Base-by-base conservation (phyloP, 805 yeast species). In the Limtongia smithiae region DNA sequence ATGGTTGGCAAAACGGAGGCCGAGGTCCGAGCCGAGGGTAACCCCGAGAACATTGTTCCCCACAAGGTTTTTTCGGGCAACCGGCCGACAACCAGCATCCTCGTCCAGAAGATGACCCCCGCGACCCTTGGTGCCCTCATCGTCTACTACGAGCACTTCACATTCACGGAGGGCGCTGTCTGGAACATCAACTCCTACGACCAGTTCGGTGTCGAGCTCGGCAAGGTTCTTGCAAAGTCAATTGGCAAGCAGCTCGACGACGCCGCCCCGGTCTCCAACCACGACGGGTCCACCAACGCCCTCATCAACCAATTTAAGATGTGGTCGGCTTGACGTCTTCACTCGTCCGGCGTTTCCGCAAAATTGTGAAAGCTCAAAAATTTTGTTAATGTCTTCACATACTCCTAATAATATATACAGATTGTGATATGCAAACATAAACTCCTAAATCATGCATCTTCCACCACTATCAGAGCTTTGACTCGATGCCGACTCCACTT, bases 151-250 rank as follows among this genome's bases (percentile, higher is more conserved):
- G 98, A 93, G 75, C 96, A 89, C 69, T 80, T 88, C 53, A 91
- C 97, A 36, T 93, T 93, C 74, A 90, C 90, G 51, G 98, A 93
- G 76, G 98, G 98, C 74, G 98, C 98, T 50, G 74, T 93, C 66
- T 91, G 98, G 98, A 93, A 94, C 80, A 90, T 93, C 77, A 93
- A 93, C 82, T 91, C 97, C 17, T 93, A 88, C 68, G 98, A 93
- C 77, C 98, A 93, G 78, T 93, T 97, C 96, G 98, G 98, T 73
- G 98, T 93, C 65, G 98, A 93, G 76, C 85, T 93, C 64, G 98
- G 98, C 70, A 93, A 93, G 76, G 94, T 85, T 46, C 81, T 93
- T 68, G 98, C 98, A 67, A 93, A 93, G 82, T 93, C 79, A 51
- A 91, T 93, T 65, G 91, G 94, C 64, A 79, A 79, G 63, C 97